These are phyloP conservation scores for Lactarius hengduanensis DNA, from an alignment of 768 basidiomycete species.

Conservation along the genomic window DNA sequence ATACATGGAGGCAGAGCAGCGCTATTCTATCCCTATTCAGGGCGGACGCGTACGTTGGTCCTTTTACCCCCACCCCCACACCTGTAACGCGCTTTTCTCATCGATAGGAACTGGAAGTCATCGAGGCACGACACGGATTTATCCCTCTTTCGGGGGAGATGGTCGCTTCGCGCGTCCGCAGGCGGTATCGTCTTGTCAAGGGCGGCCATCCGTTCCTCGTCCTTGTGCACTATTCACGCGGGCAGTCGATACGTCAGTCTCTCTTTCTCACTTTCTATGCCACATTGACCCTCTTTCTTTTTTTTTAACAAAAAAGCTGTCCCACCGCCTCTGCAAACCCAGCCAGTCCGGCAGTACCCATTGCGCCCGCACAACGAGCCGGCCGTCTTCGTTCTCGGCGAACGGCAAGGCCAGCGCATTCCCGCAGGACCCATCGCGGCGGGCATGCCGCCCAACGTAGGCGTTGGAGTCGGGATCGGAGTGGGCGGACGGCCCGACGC, in stretches of 20 bases:
- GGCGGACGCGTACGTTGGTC: conserved; percentile 49
- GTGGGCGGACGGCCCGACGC: conserved; percentile 34
- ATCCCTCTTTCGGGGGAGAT: conserved; percentile 62
- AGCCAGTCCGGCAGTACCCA: conserved; percentile 70
- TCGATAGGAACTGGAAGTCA: conserved; percentile 71
- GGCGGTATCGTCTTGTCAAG: conserved; percentile 69
- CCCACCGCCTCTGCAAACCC: conserved; percentile 53
- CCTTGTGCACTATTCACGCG: conserved; percentile 74
- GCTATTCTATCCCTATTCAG: conserved; percentile 52
- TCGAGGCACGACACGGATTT: conserved; percentile 74
- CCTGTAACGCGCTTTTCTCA: conserved; percentile 16
- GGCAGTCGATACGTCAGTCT: conserved; percentile 57
- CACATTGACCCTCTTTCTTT: background rate
- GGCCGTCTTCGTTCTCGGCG: conserved; percentile 66
- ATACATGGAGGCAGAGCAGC: conserved; percentile 70
- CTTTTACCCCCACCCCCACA: conserved; percentile 5
- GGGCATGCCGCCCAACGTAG: conserved; percentile 20
- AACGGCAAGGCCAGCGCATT: conserved; percentile 70
- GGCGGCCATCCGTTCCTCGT: conserved; percentile 73
- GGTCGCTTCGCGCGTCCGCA: conserved; percentile 63
- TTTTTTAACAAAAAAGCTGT: conserved; percentile 57
- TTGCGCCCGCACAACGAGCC: conserved; percentile 66
- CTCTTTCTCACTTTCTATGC: no score
- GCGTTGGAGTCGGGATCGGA: conserved; percentile 11
- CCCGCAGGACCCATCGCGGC: conserved; percentile 12